Conservation (phyloP, 2,329 filamentous ascomycete species). For the Penicillium sp. region DNA sequence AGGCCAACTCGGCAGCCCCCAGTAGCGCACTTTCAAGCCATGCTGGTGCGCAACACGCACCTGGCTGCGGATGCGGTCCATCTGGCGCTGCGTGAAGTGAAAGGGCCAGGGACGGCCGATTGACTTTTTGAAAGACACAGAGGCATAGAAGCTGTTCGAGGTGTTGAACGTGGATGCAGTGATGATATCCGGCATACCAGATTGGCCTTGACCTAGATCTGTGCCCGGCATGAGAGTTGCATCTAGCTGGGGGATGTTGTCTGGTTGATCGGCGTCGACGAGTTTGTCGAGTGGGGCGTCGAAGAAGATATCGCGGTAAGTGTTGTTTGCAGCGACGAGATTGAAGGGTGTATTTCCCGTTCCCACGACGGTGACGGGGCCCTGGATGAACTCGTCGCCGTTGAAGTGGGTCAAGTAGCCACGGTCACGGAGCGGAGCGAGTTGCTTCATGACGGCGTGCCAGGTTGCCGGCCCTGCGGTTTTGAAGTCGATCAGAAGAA, state of each 20-base stretch:
- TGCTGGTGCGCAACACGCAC: constrained; percentile 51
- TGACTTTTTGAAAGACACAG: constrained; percentile 49
- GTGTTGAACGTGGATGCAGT: constrained; percentile 45
- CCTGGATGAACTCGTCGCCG: constrained; percentile 40
- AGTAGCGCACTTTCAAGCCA: constrained; percentile 57
- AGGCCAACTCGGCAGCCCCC: constrained; percentile 57
- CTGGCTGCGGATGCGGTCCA: constrained; percentile 50
- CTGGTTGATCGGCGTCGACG: constrained; percentile 17
- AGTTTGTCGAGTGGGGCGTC: constrained; percentile 51
- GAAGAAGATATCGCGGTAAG: constrained; percentile 56
- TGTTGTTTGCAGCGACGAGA: constrained; percentile 45
- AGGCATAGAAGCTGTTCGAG: constrained; percentile 59
- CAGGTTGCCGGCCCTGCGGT: constrained; percentile 40
- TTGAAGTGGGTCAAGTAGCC: constrained; percentile 54
- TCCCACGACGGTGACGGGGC: constrained; percentile 54
- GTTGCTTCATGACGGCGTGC: constrained; percentile 41
- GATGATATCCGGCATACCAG: constrained; percentile 39
- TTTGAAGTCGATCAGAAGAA: constrained; percentile 55
- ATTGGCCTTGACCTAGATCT: constrained; percentile 47
- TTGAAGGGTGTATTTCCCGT: constrained; percentile 55
- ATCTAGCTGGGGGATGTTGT: neutral
- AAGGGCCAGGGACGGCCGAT: constrained; percentile 53
- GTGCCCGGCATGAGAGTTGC: neutral
- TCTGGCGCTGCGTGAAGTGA: constrained; percentile 46
- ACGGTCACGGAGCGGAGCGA: constrained; percentile 48